These are phyloP conservation scores for Fusarium sp. DNA, from an alignment of 2,329 filamentous ascomycete genomes.

Conservation along the genomic window DNA sequence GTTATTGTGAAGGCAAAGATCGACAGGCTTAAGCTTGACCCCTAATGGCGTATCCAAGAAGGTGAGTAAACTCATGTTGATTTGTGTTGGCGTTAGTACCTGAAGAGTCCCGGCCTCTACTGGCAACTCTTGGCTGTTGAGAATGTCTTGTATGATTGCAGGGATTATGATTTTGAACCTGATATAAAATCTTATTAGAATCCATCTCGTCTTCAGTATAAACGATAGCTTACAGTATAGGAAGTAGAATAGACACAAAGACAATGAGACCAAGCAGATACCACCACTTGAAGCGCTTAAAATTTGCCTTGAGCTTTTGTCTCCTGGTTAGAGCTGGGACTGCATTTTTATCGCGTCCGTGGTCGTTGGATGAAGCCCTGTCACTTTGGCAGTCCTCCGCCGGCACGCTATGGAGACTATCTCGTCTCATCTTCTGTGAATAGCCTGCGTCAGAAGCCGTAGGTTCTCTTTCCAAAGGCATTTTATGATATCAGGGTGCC, in stretches of 20 bases:
- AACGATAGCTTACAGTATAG: constrained; percentile 53
- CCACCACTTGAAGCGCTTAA: constrained; percentile 54
- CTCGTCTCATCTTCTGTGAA: not conserved
- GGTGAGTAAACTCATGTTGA: constrained; percentile 51
- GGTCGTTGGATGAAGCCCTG: constrained; percentile 22
- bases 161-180: constrained; percentile 59
- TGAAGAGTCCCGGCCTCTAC: constrained; percentile 50
- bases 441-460: not conserved
- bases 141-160: constrained; percentile 55
- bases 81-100: constrained; percentile 45
- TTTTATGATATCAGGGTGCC: not conserved
- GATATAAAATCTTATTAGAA: no score
- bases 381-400: constrained; percentile 17
- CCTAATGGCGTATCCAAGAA: constrained; percentile 51
- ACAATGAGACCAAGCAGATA: constrained; percentile 54
- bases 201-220: no score
- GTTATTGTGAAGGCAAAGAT: constrained; percentile 54
- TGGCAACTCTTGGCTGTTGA: constrained; percentile 53
- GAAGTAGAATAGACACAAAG: constrained; percentile 56
- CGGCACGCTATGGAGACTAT: not conserved
- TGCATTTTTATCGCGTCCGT: constrained; percentile 27
- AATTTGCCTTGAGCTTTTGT: constrained; percentile 53
- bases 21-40: constrained; percentile 51
- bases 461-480: constrained; percentile 4
- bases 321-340: constrained; percentile 36